Conservation (phyloP, 345 rosid genomes). For the Ceriops zippeliana region DNA sequence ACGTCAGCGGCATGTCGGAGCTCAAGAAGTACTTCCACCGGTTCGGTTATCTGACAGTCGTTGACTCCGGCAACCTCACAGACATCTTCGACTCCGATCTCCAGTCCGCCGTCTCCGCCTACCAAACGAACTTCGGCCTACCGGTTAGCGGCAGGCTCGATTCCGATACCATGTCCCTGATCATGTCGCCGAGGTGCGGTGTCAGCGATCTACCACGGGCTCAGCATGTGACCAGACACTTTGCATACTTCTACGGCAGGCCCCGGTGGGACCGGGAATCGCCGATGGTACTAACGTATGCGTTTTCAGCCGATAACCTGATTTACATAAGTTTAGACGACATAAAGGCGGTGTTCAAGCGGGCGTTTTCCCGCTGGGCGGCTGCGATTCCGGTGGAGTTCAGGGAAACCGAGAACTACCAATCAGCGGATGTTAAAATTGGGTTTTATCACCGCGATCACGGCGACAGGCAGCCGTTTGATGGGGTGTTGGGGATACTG, state of each 20-base stretch:
- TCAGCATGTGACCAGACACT: slow-evolving; percentile 45
- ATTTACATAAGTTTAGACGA: slow-evolving; percentile 50
- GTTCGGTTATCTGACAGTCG: slow-evolving; percentile 62
- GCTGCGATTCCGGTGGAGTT: slow-evolving; percentile 68
- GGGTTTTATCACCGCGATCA: slow-evolving; percentile 65
- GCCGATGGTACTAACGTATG: slow-evolving; percentile 58
- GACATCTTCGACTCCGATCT: slow-evolving; percentile 59
- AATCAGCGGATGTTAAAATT: slow-evolving; percentile 55
- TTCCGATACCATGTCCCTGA: slow-evolving; percentile 47
- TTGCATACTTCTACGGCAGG: slow-evolving; percentile 59
- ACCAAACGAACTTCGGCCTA: slow-evolving; percentile 63
- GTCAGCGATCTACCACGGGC: slow-evolving; percentile 36
- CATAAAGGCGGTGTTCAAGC: slow-evolving; percentile 41
- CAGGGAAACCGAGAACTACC: slow-evolving; percentile 41
- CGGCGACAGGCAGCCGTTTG: slow-evolving; percentile 86
- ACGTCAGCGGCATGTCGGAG: slow-evolving; percentile 71
- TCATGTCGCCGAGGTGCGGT: slow-evolving; percentile 82
- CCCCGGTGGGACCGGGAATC: slow-evolving; percentile 58
- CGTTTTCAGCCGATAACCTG: slow-evolving; percentile 48
- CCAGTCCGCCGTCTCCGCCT: slow-evolving; percentile 48
- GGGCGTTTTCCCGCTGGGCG: slow-evolving; percentile 75
- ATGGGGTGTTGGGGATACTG: slow-evolving; percentile 78
- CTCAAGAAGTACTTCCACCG: slow-evolving; percentile 74
- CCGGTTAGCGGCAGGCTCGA: slow-evolving; percentile 65
- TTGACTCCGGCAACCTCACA: slow-evolving; percentile 33